phyloP scores from a whole-genome alignment of 768 basidiomycete species.

The Paxillus involutus region DNA sequence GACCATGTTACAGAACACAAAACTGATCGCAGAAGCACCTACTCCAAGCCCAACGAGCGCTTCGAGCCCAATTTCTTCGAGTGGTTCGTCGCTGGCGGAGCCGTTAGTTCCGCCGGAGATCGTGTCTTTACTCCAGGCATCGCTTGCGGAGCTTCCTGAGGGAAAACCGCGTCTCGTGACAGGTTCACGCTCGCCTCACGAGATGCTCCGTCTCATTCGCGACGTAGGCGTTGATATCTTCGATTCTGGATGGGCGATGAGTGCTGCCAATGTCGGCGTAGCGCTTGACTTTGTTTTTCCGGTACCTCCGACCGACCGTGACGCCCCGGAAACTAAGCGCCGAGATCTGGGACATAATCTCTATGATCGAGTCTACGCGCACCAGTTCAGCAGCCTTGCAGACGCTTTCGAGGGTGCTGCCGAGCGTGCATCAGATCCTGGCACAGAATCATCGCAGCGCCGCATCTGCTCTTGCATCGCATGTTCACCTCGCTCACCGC shows the following conservation, averaged over 20 bases:
- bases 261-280: constrained; percentile 66
- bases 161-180: constrained; percentile 66
- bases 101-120: constrained; percentile 15
- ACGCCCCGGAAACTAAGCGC: background rate
- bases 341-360: constrained; percentile 68
- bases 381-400: constrained; percentile 60
- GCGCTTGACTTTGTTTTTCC: constrained; percentile 83
- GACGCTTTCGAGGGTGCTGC: constrained; percentile 30
- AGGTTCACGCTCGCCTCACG: constrained; percentile 63
- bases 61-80: background rate
- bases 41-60: constrained; percentile 7
- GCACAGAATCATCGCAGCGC: background rate
- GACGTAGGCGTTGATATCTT: constrained; percentile 75
- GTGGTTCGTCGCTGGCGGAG: background rate
- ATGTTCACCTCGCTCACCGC: constrained; percentile 48
- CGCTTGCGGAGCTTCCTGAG: constrained; percentile 52
- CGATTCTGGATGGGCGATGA: constrained; percentile 70
- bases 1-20: constrained; percentile 15
- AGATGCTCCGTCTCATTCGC: constrained; percentile 64
- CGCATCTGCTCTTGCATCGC: constrained; percentile 51
- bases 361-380: constrained; percentile 55
- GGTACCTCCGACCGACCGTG: constrained; percentile 14
- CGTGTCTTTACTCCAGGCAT: constrained; percentile 52
- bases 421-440: background rate
- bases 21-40: background rate